A percentile compares a stretch with the other conserved stretches of the same genome.
These are phyloP conservation scores for Aureobasidium sp. DNA, from an alignment of 2,329 filamentous ascomycete genomes.

Conservation along the genomic window DNA sequence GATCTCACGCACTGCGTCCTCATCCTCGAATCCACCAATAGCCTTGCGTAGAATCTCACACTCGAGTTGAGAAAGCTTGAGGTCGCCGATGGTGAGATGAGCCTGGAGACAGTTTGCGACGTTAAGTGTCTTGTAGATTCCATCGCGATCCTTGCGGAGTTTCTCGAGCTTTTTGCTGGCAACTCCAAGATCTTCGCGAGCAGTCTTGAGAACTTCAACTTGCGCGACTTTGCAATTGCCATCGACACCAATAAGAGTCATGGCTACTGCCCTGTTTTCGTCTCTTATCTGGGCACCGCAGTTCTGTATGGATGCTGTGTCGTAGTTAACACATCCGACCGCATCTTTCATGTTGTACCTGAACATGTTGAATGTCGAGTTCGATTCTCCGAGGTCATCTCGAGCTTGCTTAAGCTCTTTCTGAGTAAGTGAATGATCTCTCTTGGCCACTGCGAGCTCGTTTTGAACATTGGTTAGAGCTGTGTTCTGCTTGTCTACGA, in stretches of 20 bases:
- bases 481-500: not conserved
- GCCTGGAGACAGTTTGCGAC: not conserved
- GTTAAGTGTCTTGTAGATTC: not conserved
- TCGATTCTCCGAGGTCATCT: not conserved
- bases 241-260: not conserved
- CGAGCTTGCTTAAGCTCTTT: not conserved
- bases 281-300: too few species aligned
- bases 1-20: not conserved
- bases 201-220: not conserved
- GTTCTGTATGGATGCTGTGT: too few species aligned
- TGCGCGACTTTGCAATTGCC: not conserved
- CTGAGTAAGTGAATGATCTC: not conserved
- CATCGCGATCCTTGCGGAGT: not conserved
- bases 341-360: too few species aligned
- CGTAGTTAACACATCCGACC: too few species aligned
- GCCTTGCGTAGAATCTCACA: not conserved
- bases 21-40: not conserved
- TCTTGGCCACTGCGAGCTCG: not conserved
- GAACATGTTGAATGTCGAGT: too few species aligned
- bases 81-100: not conserved
- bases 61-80: not conserved
- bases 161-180: not conserved
- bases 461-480: not conserved
- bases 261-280: too few species aligned
- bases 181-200: not conserved